phyloP scores from a whole-genome alignment of 768 basidiomycete genomes.

The Albatrellus ellisii region DNA sequence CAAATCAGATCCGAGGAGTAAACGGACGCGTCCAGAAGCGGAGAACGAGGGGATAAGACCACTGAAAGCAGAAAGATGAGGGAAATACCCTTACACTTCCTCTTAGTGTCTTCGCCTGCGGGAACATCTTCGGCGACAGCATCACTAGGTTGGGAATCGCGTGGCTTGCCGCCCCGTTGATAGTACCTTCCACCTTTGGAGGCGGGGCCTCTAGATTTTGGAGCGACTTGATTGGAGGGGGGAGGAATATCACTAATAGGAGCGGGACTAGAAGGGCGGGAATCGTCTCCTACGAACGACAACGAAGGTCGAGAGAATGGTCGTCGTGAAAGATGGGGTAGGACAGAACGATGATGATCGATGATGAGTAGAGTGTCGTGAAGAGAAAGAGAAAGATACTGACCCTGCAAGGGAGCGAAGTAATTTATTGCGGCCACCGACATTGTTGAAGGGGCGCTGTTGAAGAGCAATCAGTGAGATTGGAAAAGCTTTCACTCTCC shows the following conservation, averaged over 20 bases:
- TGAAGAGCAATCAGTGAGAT: slow-evolving; percentile 12
- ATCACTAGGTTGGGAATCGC: slow-evolving; percentile 27
- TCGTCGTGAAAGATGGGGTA: background rate
- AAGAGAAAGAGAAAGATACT: slow-evolving; percentile 16
- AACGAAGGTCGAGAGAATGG: background rate
- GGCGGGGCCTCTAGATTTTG: slow-evolving; percentile 47
- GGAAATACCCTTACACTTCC: slow-evolving; percentile 17
- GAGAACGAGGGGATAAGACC: background rate
- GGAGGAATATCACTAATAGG: slow-evolving; percentile 23
- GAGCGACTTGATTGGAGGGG: slow-evolving; percentile 24
- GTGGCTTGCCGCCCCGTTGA: slow-evolving; percentile 41
- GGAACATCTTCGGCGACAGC: slow-evolving; percentile 24
- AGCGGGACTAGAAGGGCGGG: slow-evolving; percentile 30
- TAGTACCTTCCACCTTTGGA: slow-evolving; percentile 63
- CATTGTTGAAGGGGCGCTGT: slow-evolving; percentile 65
- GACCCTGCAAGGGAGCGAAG: slow-evolving; percentile 74
- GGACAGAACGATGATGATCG: background rate
- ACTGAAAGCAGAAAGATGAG: background rate
- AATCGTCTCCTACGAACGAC: slow-evolving; percentile 30
- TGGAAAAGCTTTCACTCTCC: too few relatives aligned
- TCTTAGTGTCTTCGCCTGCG: slow-evolving; percentile 21
- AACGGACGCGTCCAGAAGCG: slow-evolving; percentile 2
- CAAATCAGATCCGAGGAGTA: background rate
- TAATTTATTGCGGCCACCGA: slow-evolving; percentile 86
- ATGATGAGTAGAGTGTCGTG: background rate